Evolutionary conservation across 139 green algal genomes (phyloP), one percentile per base, ranked within the genome.

Genomic region (Haematococcus lacustris): DNA sequence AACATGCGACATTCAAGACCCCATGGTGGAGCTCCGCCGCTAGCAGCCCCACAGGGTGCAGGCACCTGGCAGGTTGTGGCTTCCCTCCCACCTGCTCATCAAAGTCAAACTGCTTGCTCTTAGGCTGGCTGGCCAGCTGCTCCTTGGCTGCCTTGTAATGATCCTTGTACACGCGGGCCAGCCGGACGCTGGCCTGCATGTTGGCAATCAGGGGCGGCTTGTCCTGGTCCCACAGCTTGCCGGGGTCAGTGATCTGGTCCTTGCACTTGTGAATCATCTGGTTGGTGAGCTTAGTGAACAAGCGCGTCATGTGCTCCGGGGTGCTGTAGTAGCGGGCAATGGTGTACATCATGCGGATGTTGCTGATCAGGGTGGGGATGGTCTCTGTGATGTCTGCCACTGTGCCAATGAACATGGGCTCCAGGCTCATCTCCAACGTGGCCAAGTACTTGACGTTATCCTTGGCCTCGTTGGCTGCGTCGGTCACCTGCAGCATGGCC

Each of bases 401-500:
- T n/a, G 62, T 77, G 60, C 84, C 85, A 0, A 59, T 77, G 79
- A 91, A 94, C 82, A 95, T 87, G 25, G 89, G 84, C 87, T 94
- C 91, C 61, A 96, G 71, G 41, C 80, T 85, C 77, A 88, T 89
- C 78, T 96, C 90, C 77, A 97, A 80, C 3, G 90, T 96, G 35
- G 79, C 76, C 43, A 97, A 83, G 84, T 96, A 97, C 82, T 94
- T 95, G 51, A 97, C 87, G 40, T 96, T 97, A 77, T 97, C 91
- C 81, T 93, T 93, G 34, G 90, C 86, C 82, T 97, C 92, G n/a
- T 93, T 93, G 33, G 87, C 86, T 0, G 87, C 91, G 70, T 97
- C 92, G 23, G 89, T 91, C 43, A 95, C 75, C 75, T 81, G 73
- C 73, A 84, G 53, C n/a, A n/a, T n/a, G n/a, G n/a, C n/a, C n/a